Evolutionary conservation across 2,329 filamentous ascomycete genomes (phyloP), one percentile per base, ranked within the genome.

Genomic region (Epichloe scottii): DNA sequence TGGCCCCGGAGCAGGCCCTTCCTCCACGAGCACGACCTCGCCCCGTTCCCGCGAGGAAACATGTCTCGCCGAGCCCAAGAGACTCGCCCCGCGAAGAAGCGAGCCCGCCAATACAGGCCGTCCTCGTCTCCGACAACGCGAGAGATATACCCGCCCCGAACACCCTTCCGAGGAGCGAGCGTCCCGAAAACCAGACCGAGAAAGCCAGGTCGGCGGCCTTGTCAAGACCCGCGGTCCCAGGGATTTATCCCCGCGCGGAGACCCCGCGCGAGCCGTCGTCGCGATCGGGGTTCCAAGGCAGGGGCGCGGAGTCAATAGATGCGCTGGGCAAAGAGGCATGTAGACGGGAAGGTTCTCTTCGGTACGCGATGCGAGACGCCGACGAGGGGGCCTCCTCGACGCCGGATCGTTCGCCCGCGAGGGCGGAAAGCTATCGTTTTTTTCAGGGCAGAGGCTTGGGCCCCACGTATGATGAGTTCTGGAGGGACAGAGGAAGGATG

Each of bases 371-470:
- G 4, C 26, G 26, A 30, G 26, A 30, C 26, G 26, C 26, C 26
- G 8, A 10, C 26, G 26, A 30, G 26, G 26, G 26, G 7, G 2
- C 26, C 26, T 30, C 26, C 3, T 30, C 10, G 26, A 30, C 26
- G 10, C 26, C 26, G 0, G 26, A 30, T 30, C 26, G 26, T 10
- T 30, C 26, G 26, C 26, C 26, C 8, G 8, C 26, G 7, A 38
- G 63, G 14, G 59, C 60, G 21, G 60, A 63, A 8, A 60, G 62
- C 3, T 63, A 63, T 40, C 55, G 62, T 12, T 57, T 57, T 39
- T 59, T 61, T 21, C 63, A 64, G 44, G 55, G 59, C 6, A 58
- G 61, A 4, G 56, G 53, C 6, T 41, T 56, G 10, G 58, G 59
- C 0, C 47, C 55, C 33, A 56, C 54, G 12, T 62, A 62, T 35